Evolutionary conservation across 306 rosid genomes (phyloP).

Genomic region (Trifolium dubium): DNA sequence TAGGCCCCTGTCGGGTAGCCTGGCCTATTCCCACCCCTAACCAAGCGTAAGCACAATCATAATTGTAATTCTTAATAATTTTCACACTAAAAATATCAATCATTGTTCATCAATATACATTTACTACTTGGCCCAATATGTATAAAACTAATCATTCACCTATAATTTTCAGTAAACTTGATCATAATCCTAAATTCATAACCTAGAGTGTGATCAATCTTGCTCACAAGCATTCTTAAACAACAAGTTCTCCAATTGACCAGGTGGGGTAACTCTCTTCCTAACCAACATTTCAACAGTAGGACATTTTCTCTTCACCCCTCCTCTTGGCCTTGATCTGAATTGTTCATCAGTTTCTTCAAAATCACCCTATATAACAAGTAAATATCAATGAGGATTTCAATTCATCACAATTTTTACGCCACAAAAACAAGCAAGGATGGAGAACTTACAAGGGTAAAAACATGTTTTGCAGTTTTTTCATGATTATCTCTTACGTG

Average conservation of each 20-base stretch:
- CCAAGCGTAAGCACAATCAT: too few species aligned
- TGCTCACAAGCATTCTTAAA: slow-evolving; percentile 34
- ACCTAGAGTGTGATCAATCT: neutral
- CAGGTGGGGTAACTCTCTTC: slow-evolving; percentile 77
- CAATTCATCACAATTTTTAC: neutral
- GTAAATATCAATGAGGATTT: neutral
- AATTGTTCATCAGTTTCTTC: slow-evolving; percentile 72
- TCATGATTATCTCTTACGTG: slow-evolving; percentile 91
- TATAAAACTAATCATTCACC: too few species aligned
- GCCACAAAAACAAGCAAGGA: neutral
- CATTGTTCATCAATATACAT: neutral
- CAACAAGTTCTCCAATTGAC: slow-evolving; percentile 50
- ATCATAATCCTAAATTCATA: neutral
- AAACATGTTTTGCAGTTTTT: slow-evolving; percentile 63
- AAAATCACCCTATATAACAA: slow-evolving; percentile 74
- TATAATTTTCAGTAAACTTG: neutral
- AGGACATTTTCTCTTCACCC: slow-evolving; percentile 73
- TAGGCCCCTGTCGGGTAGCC: too few species aligned
- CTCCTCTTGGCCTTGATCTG: slow-evolving; percentile 81
- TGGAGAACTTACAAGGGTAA: slow-evolving; percentile 57
- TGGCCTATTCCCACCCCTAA: too few species aligned
- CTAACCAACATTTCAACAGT: slow-evolving; percentile 70
- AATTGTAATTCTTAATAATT: too few species aligned
- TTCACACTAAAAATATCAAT: too few species aligned
- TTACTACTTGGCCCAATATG: too few species aligned